Percentiles rank a stretch among this genome's conserved stretches.
phyloP scores from a whole-genome alignment of 345 rosid genomes.

The Anastatica hierochuntica region DNA sequence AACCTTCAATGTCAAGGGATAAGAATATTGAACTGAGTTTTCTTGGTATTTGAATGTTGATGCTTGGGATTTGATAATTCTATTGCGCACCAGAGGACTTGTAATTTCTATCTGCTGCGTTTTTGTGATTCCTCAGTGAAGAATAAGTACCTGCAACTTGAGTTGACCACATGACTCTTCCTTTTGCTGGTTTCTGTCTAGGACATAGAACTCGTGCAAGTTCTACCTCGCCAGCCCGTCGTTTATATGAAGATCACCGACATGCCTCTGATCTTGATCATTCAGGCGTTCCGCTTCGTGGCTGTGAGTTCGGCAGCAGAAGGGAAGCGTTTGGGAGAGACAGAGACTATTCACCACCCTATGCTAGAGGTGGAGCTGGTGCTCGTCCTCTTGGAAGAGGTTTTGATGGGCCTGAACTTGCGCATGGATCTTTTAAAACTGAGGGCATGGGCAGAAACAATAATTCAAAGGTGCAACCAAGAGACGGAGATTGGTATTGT shows the following conservation, averaged over 20 bases:
- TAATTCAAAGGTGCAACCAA: slow-evolving; percentile 69
- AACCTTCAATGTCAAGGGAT: too few species aligned
- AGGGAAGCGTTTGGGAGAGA: slow-evolving; percentile 54
- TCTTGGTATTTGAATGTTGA: not conserved
- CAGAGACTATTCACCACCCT: slow-evolving; percentile 59
- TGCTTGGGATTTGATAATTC: not conserved
- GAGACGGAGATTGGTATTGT: slow-evolving; percentile 94
- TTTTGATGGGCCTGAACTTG: slow-evolving; percentile 56
- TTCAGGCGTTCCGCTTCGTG: slow-evolving; percentile 35
- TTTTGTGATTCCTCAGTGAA: slow-evolving; percentile 13
- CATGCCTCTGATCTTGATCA: slow-evolving; percentile 53
- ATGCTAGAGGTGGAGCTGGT: slow-evolving; percentile 53
- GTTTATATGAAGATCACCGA: slow-evolving; percentile 45
- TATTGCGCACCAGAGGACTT: too few species aligned
- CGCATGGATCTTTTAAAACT: slow-evolving; percentile 42
- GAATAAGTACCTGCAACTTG: slow-evolving; percentile 21
- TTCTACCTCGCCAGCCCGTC: slow-evolving; percentile 66
- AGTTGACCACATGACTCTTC: slow-evolving; percentile 27
- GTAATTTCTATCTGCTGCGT: not conserved
- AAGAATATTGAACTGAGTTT: not conserved
- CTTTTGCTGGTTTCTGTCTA: slow-evolving; percentile 33
- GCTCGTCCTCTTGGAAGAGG: slow-evolving; percentile 55
- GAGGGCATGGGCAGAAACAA: too few species aligned
- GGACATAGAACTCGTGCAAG: slow-evolving; percentile 71
- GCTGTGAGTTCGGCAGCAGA: slow-evolving; percentile 42